Base-by-base conservation (phyloP, 305 asterid genomes). In the Ilex paraguariensis region DNA sequence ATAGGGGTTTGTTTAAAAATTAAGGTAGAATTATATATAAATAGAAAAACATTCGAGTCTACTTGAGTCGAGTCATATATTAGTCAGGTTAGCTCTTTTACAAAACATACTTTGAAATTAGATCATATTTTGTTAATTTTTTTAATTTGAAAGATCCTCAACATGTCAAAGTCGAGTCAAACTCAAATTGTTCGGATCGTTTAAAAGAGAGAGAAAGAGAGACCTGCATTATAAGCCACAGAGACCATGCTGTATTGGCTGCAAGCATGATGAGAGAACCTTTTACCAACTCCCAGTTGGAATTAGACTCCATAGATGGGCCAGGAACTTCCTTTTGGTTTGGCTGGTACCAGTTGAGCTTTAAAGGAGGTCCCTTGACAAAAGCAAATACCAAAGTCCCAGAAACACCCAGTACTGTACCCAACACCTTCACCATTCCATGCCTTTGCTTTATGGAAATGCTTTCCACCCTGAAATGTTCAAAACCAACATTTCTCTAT, bases 351-450 rank as follows among this genome's bases (percentile, higher is more conserved):
- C 79, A 69, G 46, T 68, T 71, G 69, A 79, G 56, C 39, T 66
- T 66, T 21, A 84, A 31, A 0, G 60, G 66, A 2, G 91, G 88
- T 48, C 91, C 91, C 72, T 81, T 82, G 10, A 82, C 84, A 49
- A 86, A 69, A 1, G 83, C 85, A 59, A 84, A 86, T 57, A 88
- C 86, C 81, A 82, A 66, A 28, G 91, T 91, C 39, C 96, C 91
- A 0, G 80, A 74, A 13, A 82, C 60, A 32, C 87, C 75, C 14
- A 80, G 48, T 48, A 65, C 28, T 0, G 84, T 63, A 1, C 96
- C 96, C 13, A 64, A 57, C 9, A 78, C 65, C 74, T 85, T 88
- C 5, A 76, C 67, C 0, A 78, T 57, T 54, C 94, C 94, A 11
- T 77, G 70, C 36, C 65, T 50, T 48, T 74, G 66, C 56, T 73